phyloP scores from a whole-genome alignment of 2,329 filamentous ascomycete species.

The Penicillium sp. region DNA sequence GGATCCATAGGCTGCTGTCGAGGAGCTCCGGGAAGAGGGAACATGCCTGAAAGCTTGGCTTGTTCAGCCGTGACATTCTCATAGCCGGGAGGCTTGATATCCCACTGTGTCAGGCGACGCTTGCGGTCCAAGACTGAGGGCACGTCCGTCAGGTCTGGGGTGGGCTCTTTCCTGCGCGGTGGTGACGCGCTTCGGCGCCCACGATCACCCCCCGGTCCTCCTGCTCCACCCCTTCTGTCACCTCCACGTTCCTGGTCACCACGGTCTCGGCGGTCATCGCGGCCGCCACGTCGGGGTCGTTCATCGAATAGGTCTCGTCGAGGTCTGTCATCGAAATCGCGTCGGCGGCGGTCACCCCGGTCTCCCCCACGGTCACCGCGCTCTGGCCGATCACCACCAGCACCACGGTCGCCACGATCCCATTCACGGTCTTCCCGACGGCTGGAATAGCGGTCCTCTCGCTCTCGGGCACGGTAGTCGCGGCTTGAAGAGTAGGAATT shows the following conservation, averaged over 20 bases:
- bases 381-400: conserved; percentile 19
- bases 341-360: conserved; percentile 57
- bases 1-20: conserved; percentile 95
- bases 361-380: conserved; percentile 44
- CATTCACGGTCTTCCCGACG: conserved; percentile 74
- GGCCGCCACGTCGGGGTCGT: conserved; percentile 49
- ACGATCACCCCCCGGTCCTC: neutral
- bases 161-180: conserved; percentile 89
- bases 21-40: conserved; percentile 92
- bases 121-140: conserved; percentile 82
- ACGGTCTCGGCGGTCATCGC: conserved; percentile 26
- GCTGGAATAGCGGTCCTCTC: conserved; percentile 85
- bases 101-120: conserved; percentile 96
- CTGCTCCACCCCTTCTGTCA: conserved; percentile 54
- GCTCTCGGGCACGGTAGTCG: conserved; percentile 88
- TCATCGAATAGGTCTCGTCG: conserved; percentile 65
- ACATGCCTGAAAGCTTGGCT: conserved; percentile 93
- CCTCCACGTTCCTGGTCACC: conserved; percentile 48
- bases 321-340: conserved; percentile 64
- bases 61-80: conserved; percentile 98
- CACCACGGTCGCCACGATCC: conserved; percentile 41
- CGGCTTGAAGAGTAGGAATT: conserved; percentile 93
- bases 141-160: conserved; percentile 87
- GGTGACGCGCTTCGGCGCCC: conserved; percentile 73
- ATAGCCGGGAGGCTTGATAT: conserved; percentile 97